A percentile compares a stretch with the other conserved stretches of the same genome.
phyloP scores from a whole-genome alignment of 2,329 filamentous ascomycete genomes.

The Aspergillus terreus region DNA sequence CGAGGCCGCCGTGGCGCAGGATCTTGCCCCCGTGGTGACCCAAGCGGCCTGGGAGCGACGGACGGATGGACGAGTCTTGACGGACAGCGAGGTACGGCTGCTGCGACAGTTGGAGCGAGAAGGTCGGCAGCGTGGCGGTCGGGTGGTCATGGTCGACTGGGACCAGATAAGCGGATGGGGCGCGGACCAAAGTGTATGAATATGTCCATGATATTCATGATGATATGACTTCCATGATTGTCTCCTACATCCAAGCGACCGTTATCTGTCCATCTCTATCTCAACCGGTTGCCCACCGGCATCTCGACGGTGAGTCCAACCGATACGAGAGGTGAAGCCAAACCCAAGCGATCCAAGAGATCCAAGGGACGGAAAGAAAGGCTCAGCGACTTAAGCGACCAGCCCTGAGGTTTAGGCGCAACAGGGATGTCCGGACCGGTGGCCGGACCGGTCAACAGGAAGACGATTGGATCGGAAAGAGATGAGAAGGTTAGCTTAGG shows the following conservation, averaged over 20 bases:
- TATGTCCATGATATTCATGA: not conserved
- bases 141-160: conserved; percentile 8
- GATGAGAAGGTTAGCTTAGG: not conserved
- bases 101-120: conserved; percentile 9
- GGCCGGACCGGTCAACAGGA: not conserved
- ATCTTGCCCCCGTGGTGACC: conserved; percentile 31
- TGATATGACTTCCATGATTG: too few relatives aligned
- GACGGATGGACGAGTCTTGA: conserved; percentile 13
- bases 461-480: not conserved
- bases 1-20: conserved; percentile 26
- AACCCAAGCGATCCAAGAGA: not conserved
- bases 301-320: too few relatives aligned
- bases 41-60: conserved; percentile 32
- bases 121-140: conserved; percentile 7
- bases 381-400: not conserved
- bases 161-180: conserved; percentile 11
- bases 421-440: not conserved
- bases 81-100: conserved; percentile 14
- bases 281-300: too few relatives aligned
- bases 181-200: not conserved
- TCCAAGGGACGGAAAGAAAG: not conserved
- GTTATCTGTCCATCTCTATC: too few relatives aligned
- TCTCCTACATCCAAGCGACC: too few relatives aligned
- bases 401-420: not conserved
- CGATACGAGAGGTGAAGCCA: too few relatives aligned